These are phyloP conservation scores for bread wheat (Triticum aestivum) DNA, from an alignment of 176 grass and related monocot species.

Conservation along the genomic window DNA sequence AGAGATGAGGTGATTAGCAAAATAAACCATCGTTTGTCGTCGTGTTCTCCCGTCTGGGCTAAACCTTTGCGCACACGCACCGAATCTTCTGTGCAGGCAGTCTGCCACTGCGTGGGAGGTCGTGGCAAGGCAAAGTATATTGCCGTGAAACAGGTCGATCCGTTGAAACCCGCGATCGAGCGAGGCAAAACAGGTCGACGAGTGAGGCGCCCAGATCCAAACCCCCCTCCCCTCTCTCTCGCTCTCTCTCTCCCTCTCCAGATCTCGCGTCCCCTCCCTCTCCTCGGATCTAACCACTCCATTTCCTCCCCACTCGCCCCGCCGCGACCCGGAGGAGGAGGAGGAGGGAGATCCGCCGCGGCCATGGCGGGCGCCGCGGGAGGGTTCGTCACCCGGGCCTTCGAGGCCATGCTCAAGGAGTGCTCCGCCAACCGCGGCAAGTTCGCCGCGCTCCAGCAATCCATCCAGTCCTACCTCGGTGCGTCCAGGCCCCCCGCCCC, in stretches of 20 bases:
- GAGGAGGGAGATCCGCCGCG: constrained; percentile 36
- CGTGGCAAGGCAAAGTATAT: constrained; percentile 2
- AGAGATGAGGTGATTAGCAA: no score
- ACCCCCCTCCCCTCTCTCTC: not conserved
- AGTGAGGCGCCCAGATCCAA: constrained; percentile 35
- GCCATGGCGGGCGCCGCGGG: constrained; percentile 95
- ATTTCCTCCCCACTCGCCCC: constrained; percentile 11
- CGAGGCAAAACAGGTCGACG: constrained; percentile 12
- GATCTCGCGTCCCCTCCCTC: constrained; percentile 46
- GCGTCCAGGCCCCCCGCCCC: constrained; percentile 24
- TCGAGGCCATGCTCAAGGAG: constrained; percentile 99
- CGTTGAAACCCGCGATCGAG: constrained; percentile 18
- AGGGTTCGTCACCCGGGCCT: constrained; percentile 88
- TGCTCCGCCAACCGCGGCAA: constrained; percentile 93
- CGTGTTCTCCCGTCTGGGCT: not conserved
- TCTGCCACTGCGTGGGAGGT: not conserved
- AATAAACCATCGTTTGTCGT: not conserved
- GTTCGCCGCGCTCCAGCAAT: constrained; percentile 76
- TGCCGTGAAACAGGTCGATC: constrained; percentile 21
- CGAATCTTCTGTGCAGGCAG: constrained; percentile 5
- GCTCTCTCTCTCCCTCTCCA: not conserved
- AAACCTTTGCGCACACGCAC: constrained; percentile 4
- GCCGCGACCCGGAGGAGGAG: constrained; percentile 33
- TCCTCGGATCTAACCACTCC: constrained; percentile 61
- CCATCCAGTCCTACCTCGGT: constrained; percentile 90